Conservation (phyloP, 2,329 filamentous ascomycete genomes). For the Myriosclerotinia curreyana region DNA sequence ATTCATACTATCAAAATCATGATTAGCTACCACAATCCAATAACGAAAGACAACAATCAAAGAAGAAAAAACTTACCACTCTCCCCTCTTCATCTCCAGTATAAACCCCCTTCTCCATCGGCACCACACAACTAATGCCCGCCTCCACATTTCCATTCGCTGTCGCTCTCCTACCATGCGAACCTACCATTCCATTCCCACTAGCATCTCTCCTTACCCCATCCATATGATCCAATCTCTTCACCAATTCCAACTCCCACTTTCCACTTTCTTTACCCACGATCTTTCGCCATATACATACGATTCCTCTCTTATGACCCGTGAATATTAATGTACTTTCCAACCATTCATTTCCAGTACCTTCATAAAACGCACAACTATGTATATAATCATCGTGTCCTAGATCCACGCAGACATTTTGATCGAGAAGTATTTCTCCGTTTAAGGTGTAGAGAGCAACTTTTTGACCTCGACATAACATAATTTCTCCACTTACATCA, state of each 20-base stretch:
- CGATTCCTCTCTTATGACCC: conserved; percentile 77
- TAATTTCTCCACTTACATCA: conserved; percentile 84
- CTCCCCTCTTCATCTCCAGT: conserved; percentile 90
- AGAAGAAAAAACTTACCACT: conserved; percentile 60
- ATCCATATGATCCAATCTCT: conserved; percentile 78
- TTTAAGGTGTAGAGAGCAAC: conserved; percentile 85
- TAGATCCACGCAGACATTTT: conserved; percentile 66
- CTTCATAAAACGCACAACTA: conserved; percentile 90
- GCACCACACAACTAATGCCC: conserved; percentile 80
- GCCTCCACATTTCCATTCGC: conserved; percentile 51
- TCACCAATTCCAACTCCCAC: conserved; percentile 76
- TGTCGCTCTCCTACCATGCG: conserved; percentile 28
- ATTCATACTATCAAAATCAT: conserved; percentile 33
- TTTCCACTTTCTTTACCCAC: conserved; percentile 51
- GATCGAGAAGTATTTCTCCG: conserved; percentile 75
- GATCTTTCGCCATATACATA: conserved; percentile 69
- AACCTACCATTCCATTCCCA: conserved; percentile 40
- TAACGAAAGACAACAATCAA: neutral
- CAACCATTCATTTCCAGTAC: conserved; percentile 87
- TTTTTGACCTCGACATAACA: conserved; percentile 74
- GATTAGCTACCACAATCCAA: conserved; percentile 4
- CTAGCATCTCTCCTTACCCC: conserved; percentile 50
- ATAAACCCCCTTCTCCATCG: conserved; percentile 80
- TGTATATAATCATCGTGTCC: conserved; percentile 70
- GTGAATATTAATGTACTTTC: conserved; percentile 85